phyloP scores from a whole-genome alignment of 345 rosid species.

The Chamaenerion angustifolium region DNA sequence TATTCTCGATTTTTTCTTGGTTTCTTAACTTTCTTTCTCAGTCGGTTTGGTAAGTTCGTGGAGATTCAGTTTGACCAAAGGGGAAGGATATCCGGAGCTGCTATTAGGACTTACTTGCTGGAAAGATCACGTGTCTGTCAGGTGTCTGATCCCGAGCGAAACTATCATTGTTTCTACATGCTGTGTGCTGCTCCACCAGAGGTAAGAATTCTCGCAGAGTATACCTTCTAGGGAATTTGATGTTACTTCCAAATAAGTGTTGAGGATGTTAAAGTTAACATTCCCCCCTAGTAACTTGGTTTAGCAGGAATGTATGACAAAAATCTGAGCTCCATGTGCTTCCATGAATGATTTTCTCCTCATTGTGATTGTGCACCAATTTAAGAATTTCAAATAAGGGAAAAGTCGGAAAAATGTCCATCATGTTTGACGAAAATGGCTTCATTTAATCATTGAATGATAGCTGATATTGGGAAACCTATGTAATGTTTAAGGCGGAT shows the following conservation, averaged over 20 bases:
- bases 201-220: constrained; percentile 21
- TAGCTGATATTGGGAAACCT: too few species aligned
- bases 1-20: constrained; percentile 12
- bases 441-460: too few species aligned
- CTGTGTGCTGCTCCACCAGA: constrained; percentile 94
- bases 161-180: constrained; percentile 99
- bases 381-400: too few species aligned
- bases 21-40: constrained; percentile 22
- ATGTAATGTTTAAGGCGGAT: too few species aligned
- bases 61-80: constrained; percentile 85
- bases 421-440: too few species aligned
- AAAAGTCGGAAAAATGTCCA: too few species aligned
- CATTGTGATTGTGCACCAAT: too few species aligned
- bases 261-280: too few species aligned
- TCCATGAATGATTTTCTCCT: too few species aligned
- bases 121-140: constrained; percentile 99
- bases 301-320: too few species aligned
- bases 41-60: constrained; percentile 99
- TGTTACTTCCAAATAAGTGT: constrained; percentile 1
- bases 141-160: constrained; percentile 96
- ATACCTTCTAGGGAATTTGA: neutral
- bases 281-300: too few species aligned
- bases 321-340: too few species aligned
- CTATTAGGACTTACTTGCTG: constrained; percentile 87
- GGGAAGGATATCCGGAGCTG: constrained; percentile 98